Base-by-base conservation (phyloP, 2,329 filamentous ascomycete genomes). In the Leptosphaerulina australis region DNA sequence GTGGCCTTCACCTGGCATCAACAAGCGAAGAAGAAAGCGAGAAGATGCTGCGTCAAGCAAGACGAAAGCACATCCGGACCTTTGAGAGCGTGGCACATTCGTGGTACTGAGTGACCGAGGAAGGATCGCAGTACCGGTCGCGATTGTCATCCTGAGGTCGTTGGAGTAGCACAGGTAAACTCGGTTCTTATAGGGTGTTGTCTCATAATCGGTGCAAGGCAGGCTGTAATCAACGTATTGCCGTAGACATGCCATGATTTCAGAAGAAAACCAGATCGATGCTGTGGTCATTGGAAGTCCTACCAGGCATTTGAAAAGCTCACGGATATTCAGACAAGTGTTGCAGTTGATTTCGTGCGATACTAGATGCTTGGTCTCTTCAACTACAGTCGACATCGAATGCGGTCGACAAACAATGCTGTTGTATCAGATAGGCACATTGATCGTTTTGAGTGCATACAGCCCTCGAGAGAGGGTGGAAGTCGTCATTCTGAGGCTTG, bases 21-120 rank as follows among this genome's bases (percentile, higher is more conserved):
- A n/a, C n/a, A 22, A 28, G 18, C 18, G 10, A n/a, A 17, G 20
- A 22, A 58, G 52, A 41, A 55, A 50, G 52, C 31, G 45, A 43
- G 43, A 35, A 22, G 36, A 47, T 15, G 25, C 38, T 34, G 20
- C 14, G 26, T 36, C n/a, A 20, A 56, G 53, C 39, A 56, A 36
- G 46, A 34, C 36, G 15, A 29, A 34, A 34, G 44, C 41, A 43
- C 44, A 24, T 37, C 26, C 41, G 26, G 8, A 26, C 20, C 9
- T 26, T 40, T 21, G 10, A 18, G 6, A 37, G 22, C 33, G 39
- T 50, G 43, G 33, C 12, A 17, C 5, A 30, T n/a, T 34, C 35
- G 35, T 49, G 37, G 25, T 20, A 29, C 8, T 24, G 1, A 7
- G 9, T 7, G 14, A 8, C 2, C 20, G 7, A 22, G 38, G 46